Evolutionary conservation across 2,329 filamentous ascomycete genomes (phyloP), one percentile per base, ranked within the genome.

Genomic region (Aspergillus pseudoterreus): DNA sequence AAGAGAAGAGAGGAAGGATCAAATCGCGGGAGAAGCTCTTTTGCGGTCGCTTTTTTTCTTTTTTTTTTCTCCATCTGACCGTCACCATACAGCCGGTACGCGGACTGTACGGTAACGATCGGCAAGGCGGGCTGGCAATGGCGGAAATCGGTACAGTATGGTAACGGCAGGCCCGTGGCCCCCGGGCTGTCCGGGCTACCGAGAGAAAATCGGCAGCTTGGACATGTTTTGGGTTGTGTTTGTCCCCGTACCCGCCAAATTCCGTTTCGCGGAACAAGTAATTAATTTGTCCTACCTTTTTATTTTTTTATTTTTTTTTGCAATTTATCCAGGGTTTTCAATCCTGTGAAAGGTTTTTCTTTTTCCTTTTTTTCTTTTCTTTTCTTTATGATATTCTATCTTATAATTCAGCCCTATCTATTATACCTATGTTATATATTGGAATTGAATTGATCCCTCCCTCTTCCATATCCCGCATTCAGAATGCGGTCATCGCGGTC

Each of bases 1-100:
- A 64, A 64, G 65, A 62, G 51, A 62, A 61, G 58, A 60, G 61
- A 61, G 53, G 46, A 48, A 49, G 45, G 47, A 52, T 53, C 8
- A 30, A 30, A 30, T 30, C 27, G 53, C 56, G 59, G 63, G 62
- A 58, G 60, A 58, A 67, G 64, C 64, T 68, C 62, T 67, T 67
- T 61, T 59, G 58, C 57, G 61, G 58, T 53, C 55, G 10, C 53
- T 46, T 59, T 66, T 59, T 66, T 66, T 57, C 65, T 64, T 67
- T 63, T 66, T 59, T 66, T 66, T 57, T 66, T 64, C 66, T 63
- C 63, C 63, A 60, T 65, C 54, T 62, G 61, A 57, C 59, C 60
- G 66, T 70, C 65, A 62, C 60, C 60, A 57, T 57, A 62, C 57
- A 59, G 58, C 65, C 63, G 65, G 64, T 68, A 68, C 63, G 44